Evolutionary conservation across 176 grass and related monocot species (phyloP), one percentile per base, ranked within the genome.

Genomic region (maize (Zea mays)): DNA sequence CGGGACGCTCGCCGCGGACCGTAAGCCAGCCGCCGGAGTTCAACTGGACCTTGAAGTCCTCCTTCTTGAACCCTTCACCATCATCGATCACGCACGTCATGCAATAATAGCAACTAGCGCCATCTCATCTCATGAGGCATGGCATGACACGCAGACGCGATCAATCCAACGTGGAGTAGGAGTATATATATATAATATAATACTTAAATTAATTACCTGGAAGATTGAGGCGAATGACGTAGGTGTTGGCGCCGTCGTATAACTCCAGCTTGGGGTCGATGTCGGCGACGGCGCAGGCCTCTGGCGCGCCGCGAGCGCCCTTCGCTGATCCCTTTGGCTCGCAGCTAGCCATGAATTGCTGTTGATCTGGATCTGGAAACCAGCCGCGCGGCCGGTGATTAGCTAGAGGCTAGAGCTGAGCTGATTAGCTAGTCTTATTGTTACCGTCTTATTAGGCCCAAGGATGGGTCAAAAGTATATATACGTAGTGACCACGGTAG

Each of bases 31-130:
- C 85, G 33, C 72, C 69, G 63, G 13, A n/a, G 69, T 89, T 83
- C 41, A 90, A 37, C 10, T 75, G 77, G 6, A 93, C 83, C 68
- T 38, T 73, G 65, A 97, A 83, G 55, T 93, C 88, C 16, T 90
- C 85, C 59, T 84, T 86, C 51, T 41, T 90, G 77, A 93, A 85
- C 14, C 88, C 86, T 93, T 71, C 34, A 57, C 0, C 36, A 11
- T 37, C 34, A 4, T 39, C 38, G 4, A 39, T 39, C 38, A 39
- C 38, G 38, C 38, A 39, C 38, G 38, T 4, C 38, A 39, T 39
- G 4, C 38, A 4, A 39, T 39, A 39, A 3, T 3, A 39, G 38
- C 4, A 39, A 39, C 4, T 3, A 39, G 38, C 34, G 49, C 0
- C 36, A 11, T 37, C 15, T 3, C 8, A 14, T 33, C 42, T 46